phyloP scores from a whole-genome alignment of 441 rosid species.

The Gossypium aridum region DNA sequence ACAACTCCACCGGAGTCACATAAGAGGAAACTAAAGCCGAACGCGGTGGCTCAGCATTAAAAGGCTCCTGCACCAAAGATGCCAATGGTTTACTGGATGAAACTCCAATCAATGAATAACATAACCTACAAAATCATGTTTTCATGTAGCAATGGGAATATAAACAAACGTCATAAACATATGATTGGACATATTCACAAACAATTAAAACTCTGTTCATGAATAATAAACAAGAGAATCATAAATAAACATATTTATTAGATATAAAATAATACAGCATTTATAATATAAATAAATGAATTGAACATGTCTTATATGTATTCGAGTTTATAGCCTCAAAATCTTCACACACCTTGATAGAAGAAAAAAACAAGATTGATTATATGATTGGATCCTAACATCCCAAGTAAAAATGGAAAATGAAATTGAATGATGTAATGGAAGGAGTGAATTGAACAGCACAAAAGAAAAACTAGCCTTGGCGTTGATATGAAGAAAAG shows the following conservation, averaged over 20 bases:
- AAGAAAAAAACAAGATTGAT: too few relatives aligned
- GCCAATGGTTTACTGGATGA: background rate
- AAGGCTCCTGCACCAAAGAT: slow-evolving; percentile 60
- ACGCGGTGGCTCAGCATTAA: slow-evolving; percentile 92
- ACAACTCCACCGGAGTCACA: slow-evolving; percentile 76
- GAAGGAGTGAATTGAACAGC: background rate
- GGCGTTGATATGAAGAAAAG: slow-evolving; percentile 66
- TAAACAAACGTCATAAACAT: background rate
- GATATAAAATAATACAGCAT: too few relatives aligned
- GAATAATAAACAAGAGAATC: too few relatives aligned
- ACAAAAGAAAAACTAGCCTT: slow-evolving; percentile 34
- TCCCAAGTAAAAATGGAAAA: background rate
- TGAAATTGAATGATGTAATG: background rate
- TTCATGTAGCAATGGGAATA: background rate
- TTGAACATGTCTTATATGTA: too few relatives aligned
- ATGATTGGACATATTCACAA: too few relatives aligned
- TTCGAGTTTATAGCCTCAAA: too few relatives aligned
- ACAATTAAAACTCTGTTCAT: too few relatives aligned
- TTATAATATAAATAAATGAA: too few relatives aligned
- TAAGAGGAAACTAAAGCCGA: slow-evolving; percentile 59
- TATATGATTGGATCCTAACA: too few relatives aligned
- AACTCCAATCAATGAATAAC: background rate
- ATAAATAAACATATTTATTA: too few relatives aligned
- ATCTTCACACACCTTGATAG: too few relatives aligned
- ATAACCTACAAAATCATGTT: background rate